phyloP scores from a whole-genome alignment of 805 yeast genomes.

The Candida michaelii region DNA sequence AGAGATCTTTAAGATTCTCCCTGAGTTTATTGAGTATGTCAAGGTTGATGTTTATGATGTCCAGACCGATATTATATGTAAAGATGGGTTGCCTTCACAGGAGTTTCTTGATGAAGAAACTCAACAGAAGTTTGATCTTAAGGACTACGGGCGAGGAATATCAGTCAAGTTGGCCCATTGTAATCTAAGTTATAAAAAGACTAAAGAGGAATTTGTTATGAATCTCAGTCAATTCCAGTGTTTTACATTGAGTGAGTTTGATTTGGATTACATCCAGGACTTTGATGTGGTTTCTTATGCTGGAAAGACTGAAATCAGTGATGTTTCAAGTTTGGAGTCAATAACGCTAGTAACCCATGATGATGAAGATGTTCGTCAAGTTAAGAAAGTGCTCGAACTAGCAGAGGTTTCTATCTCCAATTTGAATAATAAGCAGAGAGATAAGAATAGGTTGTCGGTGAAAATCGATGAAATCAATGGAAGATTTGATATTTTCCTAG shows the following conservation, averaged over 20 bases:
- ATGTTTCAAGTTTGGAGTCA: conserved; percentile 34
- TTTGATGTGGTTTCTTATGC: conserved; percentile 28
- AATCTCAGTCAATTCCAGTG: conserved; percentile 26
- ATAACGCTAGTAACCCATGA: conserved; percentile 17
- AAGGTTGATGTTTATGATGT: conserved; percentile 26
- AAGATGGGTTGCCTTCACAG: conserved; percentile 40
- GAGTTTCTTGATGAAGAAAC: conserved; percentile 22
- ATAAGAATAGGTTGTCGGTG: conserved; percentile 27
- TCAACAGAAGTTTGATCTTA: conserved; percentile 31
- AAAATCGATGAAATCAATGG: conserved; percentile 38
- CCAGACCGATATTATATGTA: conserved; percentile 37
- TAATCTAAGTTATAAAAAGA: conserved; percentile 22
- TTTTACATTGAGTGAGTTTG: conserved; percentile 39
- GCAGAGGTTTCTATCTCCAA: conserved; percentile 28
- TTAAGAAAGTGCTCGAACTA: conserved; percentile 33
- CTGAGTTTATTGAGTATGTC: conserved; percentile 26
- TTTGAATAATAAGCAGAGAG: conserved; percentile 19
- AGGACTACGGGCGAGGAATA: conserved; percentile 39
- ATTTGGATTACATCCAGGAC: conserved; percentile 34
- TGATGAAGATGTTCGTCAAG: conserved; percentile 22
- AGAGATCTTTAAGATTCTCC: conserved; percentile 33
- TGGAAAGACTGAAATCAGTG: conserved; percentile 25
- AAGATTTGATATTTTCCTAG: conserved; percentile 37
- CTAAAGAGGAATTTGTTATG: conserved; percentile 21
- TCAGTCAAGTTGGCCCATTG: conserved; percentile 25